Evolutionary conservation across 257 asterid genomes (phyloP), one percentile per base, ranked within the genome.

Genomic region (Vinca minor): DNA sequence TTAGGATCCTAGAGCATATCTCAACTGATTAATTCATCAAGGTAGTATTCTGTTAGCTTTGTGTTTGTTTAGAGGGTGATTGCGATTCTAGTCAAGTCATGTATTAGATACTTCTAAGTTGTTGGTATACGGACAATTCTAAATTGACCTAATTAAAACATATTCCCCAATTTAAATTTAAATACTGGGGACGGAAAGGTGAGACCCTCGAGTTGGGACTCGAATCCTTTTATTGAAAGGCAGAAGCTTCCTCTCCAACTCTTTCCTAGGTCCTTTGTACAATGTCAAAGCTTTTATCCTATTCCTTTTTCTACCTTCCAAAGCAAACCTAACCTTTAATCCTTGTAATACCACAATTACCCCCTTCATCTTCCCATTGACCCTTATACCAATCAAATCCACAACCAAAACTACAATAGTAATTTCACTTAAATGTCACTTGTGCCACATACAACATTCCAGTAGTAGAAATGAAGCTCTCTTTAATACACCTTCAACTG

Each of bases 401-500:
- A 1, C 2, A 55, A 15, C 25, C 23, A 6, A 55, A 41, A 41
- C 6, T 4, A 55, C 5, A 5, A 7, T 15, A 10, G 61, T 55
- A 28, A 55, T 31, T 54, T 54, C 60, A 54, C 2, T 29, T 4
- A 12, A 0, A 4, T 28, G 60, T 55, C 61, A 55, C 13, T 31
- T 55, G 41, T 31, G 41, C 25, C 61, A 5, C 23, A 55, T 20
- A n/a, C n/a, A 32, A 8, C 61, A 8, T 55, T 55, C 41, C 15
- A 55, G 25, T 55, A 55, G 45, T 34, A 36, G 64, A 26, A 39
- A 18, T 15, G n/a, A 32, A 23, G 38, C 38, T 7, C 38, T 34
- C 38, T 69, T 62, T 5, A 41, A 21, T 11, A 58, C 62, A 38
- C 54, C 49, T 54, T 52, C 54, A 71, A 67, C 63, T 32, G 47